Percentiles rank a stretch among this genome's conserved stretches.
Conservation (phyloP, 805 yeast species). For the Candida railenensis region DNA sequence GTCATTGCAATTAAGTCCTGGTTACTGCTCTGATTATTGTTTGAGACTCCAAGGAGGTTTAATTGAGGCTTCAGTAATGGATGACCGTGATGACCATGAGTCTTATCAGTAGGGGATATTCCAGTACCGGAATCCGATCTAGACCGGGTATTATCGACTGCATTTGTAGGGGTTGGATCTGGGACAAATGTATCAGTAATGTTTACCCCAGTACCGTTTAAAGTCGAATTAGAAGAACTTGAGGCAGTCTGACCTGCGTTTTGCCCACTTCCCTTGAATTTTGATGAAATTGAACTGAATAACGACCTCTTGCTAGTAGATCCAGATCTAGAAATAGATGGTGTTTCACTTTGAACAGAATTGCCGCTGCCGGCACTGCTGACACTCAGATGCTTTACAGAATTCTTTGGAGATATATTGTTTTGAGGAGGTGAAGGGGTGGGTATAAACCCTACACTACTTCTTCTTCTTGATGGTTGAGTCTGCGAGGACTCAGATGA, state of each 20-base stretch:
- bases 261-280: conserved; percentile 23
- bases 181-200: too few relatives aligned
- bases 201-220: too few relatives aligned
- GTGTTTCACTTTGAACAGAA: conserved; percentile 8
- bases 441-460: conserved; percentile 10
- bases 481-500: conserved; percentile 15
- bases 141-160: too few relatives aligned
- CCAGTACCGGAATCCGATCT: not conserved
- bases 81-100: not conserved
- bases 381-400: conserved; percentile 8
- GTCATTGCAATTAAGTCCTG: conserved; percentile 23
- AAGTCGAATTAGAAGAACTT: too few relatives aligned
- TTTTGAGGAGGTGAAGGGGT: conserved; percentile 13
- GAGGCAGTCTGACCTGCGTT: not conserved
- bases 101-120: not conserved
- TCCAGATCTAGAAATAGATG: conserved; percentile 14
- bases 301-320: conserved; percentile 21
- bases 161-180: too few relatives aligned
- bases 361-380: conserved; percentile 9
- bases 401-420: conserved; percentile 13
- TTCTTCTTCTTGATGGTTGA: conserved; percentile 12
- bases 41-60: conserved; percentile 7
- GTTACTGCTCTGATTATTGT: conserved; percentile 1
- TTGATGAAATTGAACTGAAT: conserved; percentile 40
- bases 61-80: not conserved